Base-by-base conservation (phyloP, 2,329 filamentous ascomycete genomes). In the Trichoderma arundinaceum region DNA sequence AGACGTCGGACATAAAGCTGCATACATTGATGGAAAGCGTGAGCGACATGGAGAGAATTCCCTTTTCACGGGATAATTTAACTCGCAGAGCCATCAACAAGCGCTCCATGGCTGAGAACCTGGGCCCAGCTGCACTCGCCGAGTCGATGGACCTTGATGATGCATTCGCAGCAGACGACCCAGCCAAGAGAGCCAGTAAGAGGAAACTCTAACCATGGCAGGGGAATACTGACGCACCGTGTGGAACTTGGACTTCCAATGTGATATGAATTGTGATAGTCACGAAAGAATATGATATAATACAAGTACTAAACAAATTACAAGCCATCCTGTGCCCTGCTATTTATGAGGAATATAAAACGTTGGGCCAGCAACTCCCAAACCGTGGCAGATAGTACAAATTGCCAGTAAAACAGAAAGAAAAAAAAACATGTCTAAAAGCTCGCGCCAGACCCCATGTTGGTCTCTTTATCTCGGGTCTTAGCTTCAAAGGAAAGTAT, bases 101-200 rank as follows among this genome's bases (percentile, higher is more conserved):
- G 70, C 72, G 77, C 22, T 66, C 73, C 64, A 79, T 81, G 70
- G 80, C 80, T 65, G 81, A 84, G 54, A 76, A 78, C 57, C 7
- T 33, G 13, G 72, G 80, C 51, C 78, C 78, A 58, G 79, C 81
- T 12, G 33, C 33, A 5, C n/a, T 32, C 4, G 81, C 82, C 35
- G 82, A 84, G 68, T 81, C 78, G 49, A 86, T 87, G 81, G 86
- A 88, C 58, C 71, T 88, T 33, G 86, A 88, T 53, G 82, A 84
- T 10, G 81, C 81, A 5, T 79, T 82, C 5, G 77, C 79, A 7
- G 74, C 75, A 1, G 82, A 81, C 56, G 82, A 84, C 51, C 79
- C 75, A 67, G 82, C 80, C 78, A 85, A 83, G 74, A 78, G 83
- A 48, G 77, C 80, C 1, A 84, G 80, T 69, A 82, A 84, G 67